phyloP scores from a whole-genome alignment of 441 rosid species.

The Monsonia emarginata region DNA sequence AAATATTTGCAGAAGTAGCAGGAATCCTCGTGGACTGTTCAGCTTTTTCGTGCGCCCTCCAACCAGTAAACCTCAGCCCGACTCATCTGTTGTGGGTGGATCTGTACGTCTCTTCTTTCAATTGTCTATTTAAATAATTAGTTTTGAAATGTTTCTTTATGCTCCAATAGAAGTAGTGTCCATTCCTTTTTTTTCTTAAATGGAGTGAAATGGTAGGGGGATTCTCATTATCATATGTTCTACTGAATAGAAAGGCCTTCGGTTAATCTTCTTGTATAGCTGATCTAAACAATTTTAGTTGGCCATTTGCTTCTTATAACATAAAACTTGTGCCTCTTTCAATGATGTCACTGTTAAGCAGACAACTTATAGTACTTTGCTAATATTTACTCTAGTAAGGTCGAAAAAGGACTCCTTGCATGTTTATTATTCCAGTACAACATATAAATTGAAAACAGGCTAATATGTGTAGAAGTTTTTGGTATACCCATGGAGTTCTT shows the following conservation, averaged over 20 bases:
- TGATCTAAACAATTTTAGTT: neutral
- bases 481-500: neutral
- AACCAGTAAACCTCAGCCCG: slow-evolving; percentile 32
- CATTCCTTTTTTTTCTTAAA: neutral
- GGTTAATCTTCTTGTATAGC: neutral
- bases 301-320: neutral
- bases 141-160: neutral
- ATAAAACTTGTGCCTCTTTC: neutral
- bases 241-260: neutral
- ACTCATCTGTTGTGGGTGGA: slow-evolving; percentile 28
- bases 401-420: neutral
- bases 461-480: neutral
- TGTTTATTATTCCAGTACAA: neutral
- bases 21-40: slow-evolving; percentile 56
- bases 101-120: slow-evolving; percentile 30
- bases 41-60: slow-evolving; percentile 40
- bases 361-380: neutral
- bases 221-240: neutral
- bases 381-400: slow-evolving; percentile 1
- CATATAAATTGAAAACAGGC: neutral
- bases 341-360: neutral
- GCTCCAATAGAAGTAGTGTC: neutral
- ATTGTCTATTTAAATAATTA: slow-evolving; percentile 6
- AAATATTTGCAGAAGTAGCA: slow-evolving; percentile 19
- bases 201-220: neutral